These are phyloP conservation scores for Lentithecium fluviatile DNA, from an alignment of 495 filamentous ascomycete genomes.

Conservation along the genomic window DNA sequence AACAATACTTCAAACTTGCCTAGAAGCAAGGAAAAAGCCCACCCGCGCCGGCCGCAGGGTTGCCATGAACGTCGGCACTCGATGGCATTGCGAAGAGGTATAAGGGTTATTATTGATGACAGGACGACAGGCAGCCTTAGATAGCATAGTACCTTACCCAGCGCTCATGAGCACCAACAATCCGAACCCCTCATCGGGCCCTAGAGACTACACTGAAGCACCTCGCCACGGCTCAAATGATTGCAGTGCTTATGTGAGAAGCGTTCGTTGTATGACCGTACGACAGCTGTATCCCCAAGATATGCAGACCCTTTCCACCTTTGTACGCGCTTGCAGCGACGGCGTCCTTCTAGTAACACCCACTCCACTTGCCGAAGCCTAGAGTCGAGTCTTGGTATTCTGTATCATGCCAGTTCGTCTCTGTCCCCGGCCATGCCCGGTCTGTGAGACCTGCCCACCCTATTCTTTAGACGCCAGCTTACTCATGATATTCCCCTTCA, in stretches of 20 bases:
- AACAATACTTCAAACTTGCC: too few relatives aligned
- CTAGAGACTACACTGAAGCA: background rate
- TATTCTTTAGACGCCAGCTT: background rate
- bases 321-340: background rate
- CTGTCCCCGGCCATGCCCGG: background rate
- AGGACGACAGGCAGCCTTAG: too few relatives aligned
- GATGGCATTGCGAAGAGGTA: too few relatives aligned
- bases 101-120: too few relatives aligned
- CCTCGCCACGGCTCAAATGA: background rate
- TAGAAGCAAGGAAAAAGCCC: background rate
- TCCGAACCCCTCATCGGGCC: background rate
- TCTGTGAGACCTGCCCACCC: background rate
- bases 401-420: slow-evolving; percentile 4
- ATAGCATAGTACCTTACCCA: too few relatives aligned
- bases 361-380: slow-evolving; percentile 8
- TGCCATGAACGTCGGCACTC: too few relatives aligned
- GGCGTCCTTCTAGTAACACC: background rate
- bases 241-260: slow-evolving; percentile 10
- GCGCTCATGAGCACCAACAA: background rate
- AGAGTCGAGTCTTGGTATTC: slow-evolving; percentile 10
- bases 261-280: slow-evolving; percentile 4
- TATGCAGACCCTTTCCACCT: slow-evolving; percentile 7
- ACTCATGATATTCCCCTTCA: background rate
- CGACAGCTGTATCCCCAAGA: slow-evolving; percentile 11
- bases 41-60: too few relatives aligned